phyloP scores from a whole-genome alignment of 805 yeast species.

The Candida lessepsii region DNA sequence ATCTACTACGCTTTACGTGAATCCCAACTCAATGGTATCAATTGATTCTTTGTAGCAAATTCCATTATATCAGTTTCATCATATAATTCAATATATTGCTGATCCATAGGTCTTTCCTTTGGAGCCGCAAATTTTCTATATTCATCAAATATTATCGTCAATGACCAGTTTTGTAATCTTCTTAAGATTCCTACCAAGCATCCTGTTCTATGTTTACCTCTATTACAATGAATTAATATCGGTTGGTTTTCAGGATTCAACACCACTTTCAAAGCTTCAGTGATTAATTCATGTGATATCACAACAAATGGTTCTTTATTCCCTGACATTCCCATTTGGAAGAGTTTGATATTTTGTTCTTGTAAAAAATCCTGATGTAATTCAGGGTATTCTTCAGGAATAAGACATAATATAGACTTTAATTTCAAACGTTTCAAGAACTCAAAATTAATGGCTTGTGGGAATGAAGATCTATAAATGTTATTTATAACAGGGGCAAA shows the following conservation, averaged over 20 bases:
- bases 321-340: conserved; percentile 91
- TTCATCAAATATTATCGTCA: conserved; percentile 93
- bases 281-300: conserved; percentile 61
- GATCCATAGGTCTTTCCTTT: conserved; percentile 92
- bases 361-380: conserved; percentile 67
- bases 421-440: conserved; percentile 63
- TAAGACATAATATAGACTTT: conserved; percentile 75
- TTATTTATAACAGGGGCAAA: conserved; percentile 74
- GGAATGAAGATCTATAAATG: conserved; percentile 87
- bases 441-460: conserved; percentile 76
- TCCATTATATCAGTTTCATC: conserved; percentile 61
- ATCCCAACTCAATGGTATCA: conserved; percentile 73
- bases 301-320: conserved; percentile 93
- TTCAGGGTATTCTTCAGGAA: conserved; percentile 88
- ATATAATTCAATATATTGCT: conserved; percentile 90
- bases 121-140: conserved; percentile 94
- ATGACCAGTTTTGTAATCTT: conserved; percentile 85
- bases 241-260: conserved; percentile 89
- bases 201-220: conserved; percentile 97
- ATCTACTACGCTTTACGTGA: conserved; percentile 9
- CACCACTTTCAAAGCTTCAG: conserved; percentile 78
- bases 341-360: conserved; percentile 61
- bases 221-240: conserved; percentile 86
- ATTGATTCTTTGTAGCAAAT: conserved; percentile 49
- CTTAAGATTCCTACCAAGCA: conserved; percentile 92